Percentiles rank a stretch among this genome's conserved stretches.
Conservation (phyloP, 495 filamentous ascomycete genomes). For the Aspergillus baeticus region DNA sequence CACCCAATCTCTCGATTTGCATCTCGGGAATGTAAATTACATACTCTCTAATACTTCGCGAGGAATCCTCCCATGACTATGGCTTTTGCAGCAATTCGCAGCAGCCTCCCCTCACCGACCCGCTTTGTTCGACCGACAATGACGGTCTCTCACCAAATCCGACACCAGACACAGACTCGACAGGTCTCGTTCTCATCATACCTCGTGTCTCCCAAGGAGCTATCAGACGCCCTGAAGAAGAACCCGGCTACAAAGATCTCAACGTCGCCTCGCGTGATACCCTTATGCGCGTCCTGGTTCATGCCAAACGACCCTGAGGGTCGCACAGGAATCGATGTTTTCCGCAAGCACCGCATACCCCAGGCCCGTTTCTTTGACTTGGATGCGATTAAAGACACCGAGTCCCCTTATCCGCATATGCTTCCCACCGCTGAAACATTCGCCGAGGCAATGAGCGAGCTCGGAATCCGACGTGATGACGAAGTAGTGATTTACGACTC, state of each 20-base stretch:
- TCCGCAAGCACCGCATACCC: constrained; percentile 75
- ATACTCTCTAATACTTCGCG: neutral
- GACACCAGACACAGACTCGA: constrained; percentile 29
- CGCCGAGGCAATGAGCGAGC: constrained; percentile 78
- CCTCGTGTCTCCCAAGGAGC: constrained; percentile 80
- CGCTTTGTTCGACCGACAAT: constrained; percentile 36
- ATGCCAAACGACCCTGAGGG: constrained; percentile 80
- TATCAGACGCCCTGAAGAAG: constrained; percentile 73
- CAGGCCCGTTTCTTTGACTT: constrained; percentile 94
- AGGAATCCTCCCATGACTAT: constrained; percentile 25
- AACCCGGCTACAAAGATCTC: constrained; percentile 72
- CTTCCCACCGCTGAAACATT: constrained; percentile 79
- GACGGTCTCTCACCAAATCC: constrained; percentile 25
- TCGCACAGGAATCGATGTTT: constrained; percentile 74
- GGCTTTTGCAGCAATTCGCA: constrained; percentile 39
- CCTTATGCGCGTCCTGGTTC: constrained; percentile 93
- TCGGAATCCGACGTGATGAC: constrained; percentile 85
- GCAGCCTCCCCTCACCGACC: constrained; percentile 25
- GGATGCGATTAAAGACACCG: constrained; percentile 82
- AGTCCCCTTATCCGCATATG: constrained; percentile 95
- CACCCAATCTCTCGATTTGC: constrained; percentile 11
- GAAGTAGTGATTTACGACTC: constrained; percentile 91
- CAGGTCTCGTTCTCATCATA: constrained; percentile 68
- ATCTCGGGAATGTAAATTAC: constrained; percentile 28
- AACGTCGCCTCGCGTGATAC: constrained; percentile 75